phyloP scores from a whole-genome alignment of 805 yeast species.

The Starmerella stigmatis region DNA sequence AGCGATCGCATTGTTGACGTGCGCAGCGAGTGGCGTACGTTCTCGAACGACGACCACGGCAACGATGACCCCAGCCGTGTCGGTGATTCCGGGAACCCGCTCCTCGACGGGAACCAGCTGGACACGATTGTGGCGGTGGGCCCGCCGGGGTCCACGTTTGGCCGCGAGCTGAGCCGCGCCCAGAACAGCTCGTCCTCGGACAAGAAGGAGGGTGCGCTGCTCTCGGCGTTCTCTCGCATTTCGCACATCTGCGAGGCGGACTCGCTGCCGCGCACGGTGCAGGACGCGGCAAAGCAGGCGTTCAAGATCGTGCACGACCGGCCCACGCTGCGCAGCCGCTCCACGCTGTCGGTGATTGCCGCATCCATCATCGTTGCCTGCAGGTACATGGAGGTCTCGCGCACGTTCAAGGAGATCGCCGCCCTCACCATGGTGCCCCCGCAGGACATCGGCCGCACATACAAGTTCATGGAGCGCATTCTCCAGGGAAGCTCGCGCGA shows the following conservation, averaged over 20 bases:
- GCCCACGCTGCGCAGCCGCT: slow-evolving; percentile 73
- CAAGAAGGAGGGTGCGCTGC: slow-evolving; percentile 74
- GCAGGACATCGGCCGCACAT: slow-evolving; percentile 87
- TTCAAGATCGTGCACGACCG: slow-evolving; percentile 86
- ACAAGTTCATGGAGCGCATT: slow-evolving; percentile 69
- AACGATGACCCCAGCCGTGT: slow-evolving; percentile 99
- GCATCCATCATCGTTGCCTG: slow-evolving; percentile 93
- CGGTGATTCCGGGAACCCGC: slow-evolving; percentile 91
- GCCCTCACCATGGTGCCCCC: slow-evolving; percentile 87
- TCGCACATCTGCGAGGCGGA: slow-evolving; percentile 96
- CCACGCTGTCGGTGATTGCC: slow-evolving; percentile 91
- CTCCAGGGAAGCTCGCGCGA: slow-evolving; percentile 32
- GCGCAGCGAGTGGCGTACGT: slow-evolving; percentile 97
- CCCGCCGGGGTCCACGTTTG: slow-evolving; percentile 71
- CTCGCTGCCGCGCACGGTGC: slow-evolving; percentile 86
- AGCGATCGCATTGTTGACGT: slow-evolving; percentile 90
- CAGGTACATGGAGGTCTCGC: slow-evolving; percentile 82
- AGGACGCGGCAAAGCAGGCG: slow-evolving; percentile 95
- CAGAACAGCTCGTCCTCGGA: slow-evolving; percentile 80
- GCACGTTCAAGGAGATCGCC: slow-evolving; percentile 93
- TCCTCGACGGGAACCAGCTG: slow-evolving; percentile 80
- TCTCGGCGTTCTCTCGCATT: slow-evolving; percentile 80
- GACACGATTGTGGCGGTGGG: slow-evolving; percentile 86
- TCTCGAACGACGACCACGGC: slow-evolving; percentile 93
- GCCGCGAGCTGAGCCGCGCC: slow-evolving; percentile 83